Base-by-base conservation (phyloP, 192 early-diverging fungal genomes). In the Entomortierella parvispora region DNA sequence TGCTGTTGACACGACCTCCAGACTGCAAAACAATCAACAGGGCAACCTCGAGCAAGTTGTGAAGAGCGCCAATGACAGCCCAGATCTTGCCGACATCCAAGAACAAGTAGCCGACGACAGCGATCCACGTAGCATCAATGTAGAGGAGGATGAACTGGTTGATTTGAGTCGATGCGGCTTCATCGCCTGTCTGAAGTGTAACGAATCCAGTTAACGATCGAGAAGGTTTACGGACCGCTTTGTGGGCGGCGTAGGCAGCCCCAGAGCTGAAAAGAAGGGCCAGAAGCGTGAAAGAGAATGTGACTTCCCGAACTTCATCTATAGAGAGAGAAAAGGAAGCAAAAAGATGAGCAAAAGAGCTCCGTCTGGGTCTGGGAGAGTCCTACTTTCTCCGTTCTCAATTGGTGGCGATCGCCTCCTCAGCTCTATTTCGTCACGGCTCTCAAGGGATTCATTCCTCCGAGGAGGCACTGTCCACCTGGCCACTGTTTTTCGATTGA, bases 1-100 rank as follows among this genome's bases (percentile, higher is more conserved):
- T 54, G 66, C 75, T 55, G 11, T 20, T 71, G 28, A 82, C 55
- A 26, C 75, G 69, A 31, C 80, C 80, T 1, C 74, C 74, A 10
- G 59, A 71, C 23, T 82, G 80, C 17, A 83, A 32, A 12, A 69
- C 47, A 46, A 83, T 44, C 55, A 83, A 54, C 45, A 83, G 44
- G 3, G 74, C 69, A 26, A 83, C 71, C 60, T 83, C 82, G 12
- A 81, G 65, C 25, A 72, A n/a, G 40, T 83, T 83, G 22, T 83
- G 82, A 22, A 81, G 48, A 7, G 69, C 69, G 20, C 79, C 79
- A 28, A 76, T 51, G 12, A 78, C 72, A 17, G 74, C 58, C 80
- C 80, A 82, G 34, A 82, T 60, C 63, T 82, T 82, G 23, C 80
- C 80, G 4, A 82, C 74, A 61, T 82, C 80, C 31, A 82, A 55